Evolutionary conservation across 164 flowering plant species (phyloP), one percentile per base, ranked within the genome.

Genomic region (Paratinospora sagittata): DNA sequence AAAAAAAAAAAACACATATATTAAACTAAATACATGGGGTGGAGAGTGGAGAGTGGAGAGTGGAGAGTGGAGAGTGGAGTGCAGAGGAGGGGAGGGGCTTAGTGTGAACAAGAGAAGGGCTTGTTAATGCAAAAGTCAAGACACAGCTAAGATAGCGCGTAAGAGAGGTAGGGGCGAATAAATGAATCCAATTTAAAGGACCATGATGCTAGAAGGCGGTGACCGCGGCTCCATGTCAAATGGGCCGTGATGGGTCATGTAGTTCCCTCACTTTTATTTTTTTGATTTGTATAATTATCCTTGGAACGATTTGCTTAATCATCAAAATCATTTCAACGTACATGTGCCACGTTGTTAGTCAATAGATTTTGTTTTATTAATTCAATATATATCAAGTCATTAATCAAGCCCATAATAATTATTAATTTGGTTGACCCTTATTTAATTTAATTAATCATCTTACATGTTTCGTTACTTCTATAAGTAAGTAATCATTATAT

Each of bases 131-230:
- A 16, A 6, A 16, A 52, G 58, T 52, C 58, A 2, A 52, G 19
- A 14, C n/a, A 52, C 58, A 52, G 58, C 58, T 52, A 52, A 52
- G 58, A 52, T 52, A 52, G 58, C 58, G 58, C 58, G 58, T 52
- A 52, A 52, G 58, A 19, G 16, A 19, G 58, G n/a, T 16, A 16
- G 4, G 58, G 21, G 19, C 0, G 55, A 47, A 47, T 47, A 47
- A 47, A 47, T 47, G 55, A 47, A 19, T 47, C n/a, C n/a, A n/a
- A n/a, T n/a, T n/a, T n/a, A n/a, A n/a, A n/a, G 16, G 5, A 0
- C n/a, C 4, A 19, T 19, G 19, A 10, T 52, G 58, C 16, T 3
- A 52, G 7, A 21, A 52, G 58, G 58, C 58, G 58, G 58, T 52
- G 58, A 9, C 4, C 16, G 57, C 57, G 57, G 19, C 19, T 49